Evolutionary conservation across 2,329 filamentous ascomycete genomes (phyloP).

Genomic region (Sporothrix luriei): DNA sequence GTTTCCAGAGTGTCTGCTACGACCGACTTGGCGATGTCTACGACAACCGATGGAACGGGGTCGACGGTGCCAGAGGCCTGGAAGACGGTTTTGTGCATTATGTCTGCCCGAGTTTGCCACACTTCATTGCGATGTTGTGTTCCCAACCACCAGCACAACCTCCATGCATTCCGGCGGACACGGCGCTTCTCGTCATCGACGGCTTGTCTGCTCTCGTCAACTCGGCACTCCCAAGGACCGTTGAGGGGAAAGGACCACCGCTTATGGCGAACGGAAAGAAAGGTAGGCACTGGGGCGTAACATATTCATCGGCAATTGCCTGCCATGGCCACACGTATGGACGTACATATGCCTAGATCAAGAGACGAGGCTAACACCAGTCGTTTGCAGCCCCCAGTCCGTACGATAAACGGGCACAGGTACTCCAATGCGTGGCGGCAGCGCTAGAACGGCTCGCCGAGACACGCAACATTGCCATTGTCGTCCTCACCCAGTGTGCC

Average conservation of each 20-base stretch:
- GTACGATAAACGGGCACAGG: conserved; percentile 45
- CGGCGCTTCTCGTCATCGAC: conserved; percentile 74
- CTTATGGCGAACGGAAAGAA: conserved; percentile 35
- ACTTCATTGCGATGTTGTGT: conserved; percentile 74
- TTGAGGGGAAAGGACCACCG: conserved; percentile 35
- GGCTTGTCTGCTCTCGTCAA: conserved; percentile 76
- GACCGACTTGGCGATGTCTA: conserved; percentile 43
- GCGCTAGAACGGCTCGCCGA: conserved; percentile 75
- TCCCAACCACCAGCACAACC: conserved; percentile 65
- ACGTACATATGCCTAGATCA: background rate
- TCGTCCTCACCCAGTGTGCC: conserved; percentile 77
- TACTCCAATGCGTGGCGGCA: conserved; percentile 65
- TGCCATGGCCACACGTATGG: no score
- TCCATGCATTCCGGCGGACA: conserved; percentile 62
- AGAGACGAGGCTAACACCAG: background rate
- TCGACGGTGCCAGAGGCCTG: conserved; percentile 35
- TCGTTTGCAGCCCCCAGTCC: conserved; percentile 27
- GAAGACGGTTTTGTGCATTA: conserved; percentile 52
- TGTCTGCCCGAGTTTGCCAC: conserved; percentile 62
- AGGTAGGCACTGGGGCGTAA: background rate
- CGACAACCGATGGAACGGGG: conserved; percentile 33
- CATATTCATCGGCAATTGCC: background rate
- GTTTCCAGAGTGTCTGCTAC: conserved; percentile 51
- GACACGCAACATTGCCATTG: conserved; percentile 69
- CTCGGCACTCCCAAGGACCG: conserved; percentile 68